Conservation (phyloP, 73 alveolate genomes). For the Paramecium caudatum region DNA sequence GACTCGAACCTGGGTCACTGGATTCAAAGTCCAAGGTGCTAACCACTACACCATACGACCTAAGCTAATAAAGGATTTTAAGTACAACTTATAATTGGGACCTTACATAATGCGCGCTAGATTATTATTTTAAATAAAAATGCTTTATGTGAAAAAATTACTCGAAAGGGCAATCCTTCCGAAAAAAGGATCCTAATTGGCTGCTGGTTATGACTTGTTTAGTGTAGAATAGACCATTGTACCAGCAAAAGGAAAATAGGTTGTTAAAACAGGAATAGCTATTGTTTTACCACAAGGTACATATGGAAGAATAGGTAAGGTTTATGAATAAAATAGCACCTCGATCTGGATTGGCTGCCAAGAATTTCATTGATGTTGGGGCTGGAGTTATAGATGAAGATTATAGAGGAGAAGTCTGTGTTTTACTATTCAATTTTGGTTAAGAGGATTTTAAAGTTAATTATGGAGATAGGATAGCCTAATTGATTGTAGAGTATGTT, state of each 20-base stretch:
- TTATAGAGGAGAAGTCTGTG: slow-evolving; percentile 94
- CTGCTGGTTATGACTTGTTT: slow-evolving; percentile 93
- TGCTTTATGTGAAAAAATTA: slow-evolving; percentile 79
- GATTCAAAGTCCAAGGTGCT: slow-evolving; percentile 91
- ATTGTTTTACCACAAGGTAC: slow-evolving; percentile 85
- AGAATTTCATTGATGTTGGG: slow-evolving; percentile 92
- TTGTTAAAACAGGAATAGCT: slow-evolving; percentile 89
- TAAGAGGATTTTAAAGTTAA: slow-evolving; percentile 83
- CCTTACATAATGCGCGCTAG: background rate
- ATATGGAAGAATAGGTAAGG: slow-evolving; percentile 85
- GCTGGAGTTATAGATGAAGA: slow-evolving; percentile 97
- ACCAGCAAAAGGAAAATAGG: slow-evolving; percentile 83
- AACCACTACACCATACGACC: slow-evolving; percentile 91
- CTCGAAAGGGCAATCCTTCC: slow-evolving; percentile 85
- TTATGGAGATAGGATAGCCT: slow-evolving; percentile 95
- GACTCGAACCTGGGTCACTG: slow-evolving; percentile 90
- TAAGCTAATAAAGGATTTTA: slow-evolving; percentile 1
- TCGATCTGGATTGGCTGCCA: slow-evolving; percentile 92
- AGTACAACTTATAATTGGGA: background rate
- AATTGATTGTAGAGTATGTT: slow-evolving; percentile 90
- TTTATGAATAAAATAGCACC: slow-evolving; percentile 84
- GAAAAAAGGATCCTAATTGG: slow-evolving; percentile 81
- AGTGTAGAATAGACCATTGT: slow-evolving; percentile 79
- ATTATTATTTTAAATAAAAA: background rate
- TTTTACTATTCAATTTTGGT: slow-evolving; percentile 84